A percentile compares a stretch with the other conserved stretches of the same genome.
phyloP scores from a whole-genome alignment of 345 rosid genomes.

The Arabis alpina region DNA sequence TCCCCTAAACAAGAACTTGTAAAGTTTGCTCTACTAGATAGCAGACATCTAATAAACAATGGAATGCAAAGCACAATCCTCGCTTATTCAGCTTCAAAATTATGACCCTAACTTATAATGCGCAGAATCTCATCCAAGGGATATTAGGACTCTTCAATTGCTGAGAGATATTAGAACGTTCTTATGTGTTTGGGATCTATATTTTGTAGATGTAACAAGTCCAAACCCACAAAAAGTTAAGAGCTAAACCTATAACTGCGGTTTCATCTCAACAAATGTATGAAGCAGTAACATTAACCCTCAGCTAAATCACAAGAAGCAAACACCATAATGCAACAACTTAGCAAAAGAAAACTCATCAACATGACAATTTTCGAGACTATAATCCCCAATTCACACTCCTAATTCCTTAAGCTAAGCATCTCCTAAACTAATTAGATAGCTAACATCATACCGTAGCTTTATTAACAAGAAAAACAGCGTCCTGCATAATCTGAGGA shows the following conservation, averaged over 20 bases:
- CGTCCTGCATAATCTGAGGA: conserved; percentile 55
- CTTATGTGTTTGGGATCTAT: not conserved
- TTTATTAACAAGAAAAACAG: conserved; percentile 75
- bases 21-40: not conserved
- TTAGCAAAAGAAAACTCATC: not conserved
- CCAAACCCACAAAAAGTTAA: not conserved
- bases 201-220: not conserved
- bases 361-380: not conserved
- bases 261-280: conserved; percentile 14
- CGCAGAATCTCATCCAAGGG: not conserved
- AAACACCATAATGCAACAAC: not conserved
- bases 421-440: not conserved
- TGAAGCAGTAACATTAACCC: not conserved
- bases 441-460: conserved; percentile 59
- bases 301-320: not conserved
- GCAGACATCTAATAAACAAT: too few relatives aligned
- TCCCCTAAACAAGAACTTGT: too few relatives aligned
- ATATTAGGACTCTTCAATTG: not conserved
- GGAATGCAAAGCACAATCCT: not conserved
- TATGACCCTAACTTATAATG: not conserved
- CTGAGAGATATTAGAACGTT: not conserved
- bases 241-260: not conserved
- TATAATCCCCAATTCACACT: conserved; percentile 3
- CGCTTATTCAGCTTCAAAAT: not conserved
- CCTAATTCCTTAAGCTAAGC: not conserved